phyloP scores from a whole-genome alignment of 148 eudicot genomes.

The Persicaria tinctoria region DNA sequence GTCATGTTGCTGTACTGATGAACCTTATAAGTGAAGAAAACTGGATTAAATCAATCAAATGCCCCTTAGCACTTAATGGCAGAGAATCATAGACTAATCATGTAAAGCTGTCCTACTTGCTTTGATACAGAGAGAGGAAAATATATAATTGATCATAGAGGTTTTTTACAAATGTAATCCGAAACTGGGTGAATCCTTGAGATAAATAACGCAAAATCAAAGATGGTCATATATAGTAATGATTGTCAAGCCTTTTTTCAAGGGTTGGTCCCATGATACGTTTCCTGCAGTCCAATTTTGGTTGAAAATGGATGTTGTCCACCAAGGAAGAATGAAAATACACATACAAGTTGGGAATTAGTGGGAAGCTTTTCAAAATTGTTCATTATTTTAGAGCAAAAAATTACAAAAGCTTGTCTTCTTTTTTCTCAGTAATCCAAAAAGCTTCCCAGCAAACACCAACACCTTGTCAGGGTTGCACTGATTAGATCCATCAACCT shows the following conservation, averaged over 20 bases:
- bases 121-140: background rate
- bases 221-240: background rate
- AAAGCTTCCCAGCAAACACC: background rate
- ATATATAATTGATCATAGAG: background rate
- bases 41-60: background rate
- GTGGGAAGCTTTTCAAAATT: background rate
- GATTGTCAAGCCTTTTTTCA: background rate
- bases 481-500: background rate
- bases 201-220: background rate
- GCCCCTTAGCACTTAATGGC: background rate
- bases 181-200: background rate
- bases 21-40: constrained; percentile 5
- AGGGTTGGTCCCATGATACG: background rate
- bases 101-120: constrained; percentile 7
- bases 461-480: background rate
- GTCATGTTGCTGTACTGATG: background rate
- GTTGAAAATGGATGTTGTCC: background rate
- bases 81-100: constrained; percentile 3
- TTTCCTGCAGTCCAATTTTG: background rate
- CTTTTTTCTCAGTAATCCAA: background rate
- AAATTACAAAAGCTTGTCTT: constrained; percentile 9
- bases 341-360: background rate
- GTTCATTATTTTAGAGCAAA: background rate
- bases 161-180: background rate
- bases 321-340: background rate